Evolutionary conservation across 139 green algal species (phyloP), one percentile per base, ranked within the genome.

Genomic region (Haematococcus lacustris): DNA sequence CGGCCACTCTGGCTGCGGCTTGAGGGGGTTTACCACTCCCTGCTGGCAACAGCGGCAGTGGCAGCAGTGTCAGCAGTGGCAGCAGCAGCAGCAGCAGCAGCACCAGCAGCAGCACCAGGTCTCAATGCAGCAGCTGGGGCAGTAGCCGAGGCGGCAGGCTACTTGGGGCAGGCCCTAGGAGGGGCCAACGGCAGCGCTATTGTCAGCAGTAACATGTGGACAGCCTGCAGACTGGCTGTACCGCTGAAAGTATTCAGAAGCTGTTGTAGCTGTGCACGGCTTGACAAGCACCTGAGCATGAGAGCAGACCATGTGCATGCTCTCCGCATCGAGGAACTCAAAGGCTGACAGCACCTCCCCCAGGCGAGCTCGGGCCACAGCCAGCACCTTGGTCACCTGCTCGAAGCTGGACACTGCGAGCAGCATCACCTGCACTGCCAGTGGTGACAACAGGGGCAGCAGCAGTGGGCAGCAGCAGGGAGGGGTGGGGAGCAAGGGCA

Each of bases 241-340:
- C 13, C 47, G 21, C 13, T 57, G 13, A 21, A 13, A 21, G 47
- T 57, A 21, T 57, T 57, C 47, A 57, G 13, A 41, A 77, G 62
- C 60, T 71, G 60, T 66, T 35, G 67, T 4, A 57, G 21, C 13
- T 21, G 21, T 57, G 47, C 47, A 13, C 21, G 47, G 13, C 30
- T 37, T 28, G 38, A 38, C 38, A 1, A 17, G 89, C 74, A 6
- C 78, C 81, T 26, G 68, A 38, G 47, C 68, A 32, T 90, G 69
- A 0, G 38, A 13, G 21, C 63, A 40, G 37, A 69, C 63, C 7
- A 96, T 61, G 1, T 76, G 43, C 71, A 96, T 82, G 51, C 80
- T 87, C 40, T 82, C 77, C 1, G 74, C 34, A 65, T 99, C 96
- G 38, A 99, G 74, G 69, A 98, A 98, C 84, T 99, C 96, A 70